Percentiles rank a stretch among this genome's conserved stretches.
These are phyloP conservation scores for Agaricus sinodeliciosus DNA, from an alignment of 768 basidiomycete genomes.

Conservation along the genomic window DNA sequence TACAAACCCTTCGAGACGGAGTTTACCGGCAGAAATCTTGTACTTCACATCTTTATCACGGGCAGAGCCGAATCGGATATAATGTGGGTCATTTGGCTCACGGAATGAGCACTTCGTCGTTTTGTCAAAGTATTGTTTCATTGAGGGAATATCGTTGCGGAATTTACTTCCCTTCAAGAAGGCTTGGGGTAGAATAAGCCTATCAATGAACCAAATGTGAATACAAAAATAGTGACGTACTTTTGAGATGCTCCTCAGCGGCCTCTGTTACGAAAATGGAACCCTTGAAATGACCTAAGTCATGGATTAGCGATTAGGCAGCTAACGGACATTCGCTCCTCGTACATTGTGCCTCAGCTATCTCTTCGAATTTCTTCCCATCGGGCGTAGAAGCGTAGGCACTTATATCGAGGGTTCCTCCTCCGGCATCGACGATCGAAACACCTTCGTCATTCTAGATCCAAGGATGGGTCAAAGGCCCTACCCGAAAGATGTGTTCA, in stretches of 20 bases:
- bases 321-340: background rate
- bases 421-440: constrained; percentile 54
- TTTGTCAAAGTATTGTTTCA: constrained; percentile 35
- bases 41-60: constrained; percentile 28
- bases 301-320: background rate
- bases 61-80: constrained; percentile 35
- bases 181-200: constrained; percentile 17
- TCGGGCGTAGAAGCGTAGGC: constrained; percentile 30
- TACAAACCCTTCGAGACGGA: constrained; percentile 30
- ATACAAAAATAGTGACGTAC: constrained; percentile 17
- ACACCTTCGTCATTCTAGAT: constrained; percentile 33
- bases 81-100: constrained; percentile 27
- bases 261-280: constrained; percentile 40
- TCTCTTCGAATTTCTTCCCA: constrained; percentile 31
- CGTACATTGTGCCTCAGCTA: constrained; percentile 33
- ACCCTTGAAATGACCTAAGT: constrained; percentile 35
- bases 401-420: constrained; percentile 53
- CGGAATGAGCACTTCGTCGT: constrained; percentile 36
- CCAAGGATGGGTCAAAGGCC: background rate
- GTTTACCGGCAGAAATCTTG: constrained; percentile 34
- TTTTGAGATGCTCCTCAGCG: constrained; percentile 25
- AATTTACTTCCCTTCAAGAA: constrained; percentile 30
- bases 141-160: constrained; percentile 29
- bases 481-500: background rate
- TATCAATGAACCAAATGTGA: background rate